Evolutionary conservation across 75 land plant species (phyloP).

Genomic region (Chamaecyparis obtusa): DNA sequence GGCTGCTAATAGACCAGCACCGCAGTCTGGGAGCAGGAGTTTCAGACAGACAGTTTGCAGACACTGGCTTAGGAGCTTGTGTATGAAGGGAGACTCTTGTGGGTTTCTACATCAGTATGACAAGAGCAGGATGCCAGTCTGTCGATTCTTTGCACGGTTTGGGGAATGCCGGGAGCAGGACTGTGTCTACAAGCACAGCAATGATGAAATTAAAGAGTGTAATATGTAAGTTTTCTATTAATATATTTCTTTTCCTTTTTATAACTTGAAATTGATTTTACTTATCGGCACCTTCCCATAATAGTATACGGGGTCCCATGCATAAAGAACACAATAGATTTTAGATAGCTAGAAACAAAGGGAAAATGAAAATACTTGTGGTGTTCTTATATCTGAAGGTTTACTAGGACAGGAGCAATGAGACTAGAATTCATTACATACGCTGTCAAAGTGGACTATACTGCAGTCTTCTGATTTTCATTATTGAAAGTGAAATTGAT

Average conservation of each 20-base stretch:
- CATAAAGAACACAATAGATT: too few relatives aligned
- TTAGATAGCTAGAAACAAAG: not conserved
- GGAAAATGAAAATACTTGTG: not conserved
- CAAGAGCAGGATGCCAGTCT: slow-evolving; percentile 93
- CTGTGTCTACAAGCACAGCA: slow-evolving; percentile 97
- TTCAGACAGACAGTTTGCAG: slow-evolving; percentile 98
- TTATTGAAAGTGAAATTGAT: not conserved
- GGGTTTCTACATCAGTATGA: slow-evolving; percentile 98
- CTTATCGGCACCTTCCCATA: not conserved
- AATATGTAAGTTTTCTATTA: slow-evolving; percentile 70
- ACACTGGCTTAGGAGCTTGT: slow-evolving; percentile 94
- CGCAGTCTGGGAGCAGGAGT: slow-evolving; percentile 47
- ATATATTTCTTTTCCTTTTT: not conserved
- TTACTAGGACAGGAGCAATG: not conserved
- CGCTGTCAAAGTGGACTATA: not conserved
- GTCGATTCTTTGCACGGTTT: slow-evolving; percentile 81
- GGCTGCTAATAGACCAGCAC: not conserved
- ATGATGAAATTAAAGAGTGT: slow-evolving; percentile 97
- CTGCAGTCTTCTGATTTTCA: not conserved
- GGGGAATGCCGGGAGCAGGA: slow-evolving; percentile 99
- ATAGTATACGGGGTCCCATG: not conserved
- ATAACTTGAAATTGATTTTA: not conserved
- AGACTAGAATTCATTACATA: not conserved
- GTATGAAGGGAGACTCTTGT: slow-evolving; percentile 99
- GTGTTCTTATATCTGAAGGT: not conserved